Percentiles rank a stretch among this genome's conserved stretches.
Evolutionary conservation across 169 alveolate species (phyloP).

Genomic region (Cryptosporidium andersoni): DNA sequence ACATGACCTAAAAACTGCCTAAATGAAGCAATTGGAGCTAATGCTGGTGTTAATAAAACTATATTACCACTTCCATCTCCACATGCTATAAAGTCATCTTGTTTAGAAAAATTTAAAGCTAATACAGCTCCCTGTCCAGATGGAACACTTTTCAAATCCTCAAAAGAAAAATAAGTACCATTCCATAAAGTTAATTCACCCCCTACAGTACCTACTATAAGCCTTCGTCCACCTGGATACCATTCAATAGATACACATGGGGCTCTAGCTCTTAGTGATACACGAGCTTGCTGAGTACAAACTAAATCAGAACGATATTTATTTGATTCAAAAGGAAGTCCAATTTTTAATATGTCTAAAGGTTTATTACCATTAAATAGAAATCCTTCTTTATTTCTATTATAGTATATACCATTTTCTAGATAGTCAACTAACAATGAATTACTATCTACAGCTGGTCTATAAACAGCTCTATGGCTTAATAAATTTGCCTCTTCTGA

Average conservation of each 20-base stretch:
- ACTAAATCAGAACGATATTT: conserved; percentile 48
- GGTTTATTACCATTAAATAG: conserved; percentile 20
- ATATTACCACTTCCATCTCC: conserved; percentile 71
- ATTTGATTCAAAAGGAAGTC: conserved; percentile 59
- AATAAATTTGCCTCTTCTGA: conserved; percentile 61
- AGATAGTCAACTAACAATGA: conserved; percentile 56
- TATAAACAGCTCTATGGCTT: conserved; percentile 62
- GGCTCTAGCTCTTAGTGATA: conserved; percentile 65
- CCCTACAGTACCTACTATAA: conserved; percentile 87
- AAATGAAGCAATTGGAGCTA: conserved; percentile 69
- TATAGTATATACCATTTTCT: conserved; percentile 43
- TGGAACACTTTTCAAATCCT: conserved; percentile 83
- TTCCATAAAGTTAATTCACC: conserved; percentile 87
- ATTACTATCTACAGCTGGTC: conserved; percentile 68
- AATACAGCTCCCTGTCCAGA: conserved; percentile 70
- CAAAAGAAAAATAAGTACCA: conserved; percentile 84
- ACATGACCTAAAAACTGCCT: conserved; percentile 70
- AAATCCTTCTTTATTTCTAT: conserved; percentile 43
- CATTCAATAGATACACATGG: conserved; percentile 77
- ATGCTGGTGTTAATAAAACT: conserved; percentile 51
- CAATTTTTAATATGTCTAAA: conserved; percentile 33
- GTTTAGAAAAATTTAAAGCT: conserved; percentile 63
- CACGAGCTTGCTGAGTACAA: conserved; percentile 71
- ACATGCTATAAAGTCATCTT: conserved; percentile 68
- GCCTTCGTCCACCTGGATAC: conserved; percentile 86